These are phyloP conservation scores for Pseudotsuga menziesii DNA, from an alignment of 75 land plant species.

Conservation along the genomic window DNA sequence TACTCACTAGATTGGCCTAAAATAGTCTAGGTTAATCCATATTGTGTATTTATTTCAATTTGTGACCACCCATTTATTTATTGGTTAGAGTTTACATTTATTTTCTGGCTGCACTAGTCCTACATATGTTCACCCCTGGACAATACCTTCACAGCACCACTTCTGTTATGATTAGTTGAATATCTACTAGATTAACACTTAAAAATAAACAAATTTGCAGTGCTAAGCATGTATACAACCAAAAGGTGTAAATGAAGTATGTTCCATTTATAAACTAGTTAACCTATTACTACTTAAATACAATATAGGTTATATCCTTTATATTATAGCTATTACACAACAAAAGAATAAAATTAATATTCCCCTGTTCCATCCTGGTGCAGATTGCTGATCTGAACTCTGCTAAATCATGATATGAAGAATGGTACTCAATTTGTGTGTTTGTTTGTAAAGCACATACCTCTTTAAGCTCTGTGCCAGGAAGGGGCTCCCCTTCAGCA, in stretches of 20 bases:
- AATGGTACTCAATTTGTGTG: background rate
- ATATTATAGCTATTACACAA: background rate
- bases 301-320: background rate
- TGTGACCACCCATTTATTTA: too few species aligned
- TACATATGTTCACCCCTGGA: too few species aligned
- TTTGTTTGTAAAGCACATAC: conserved; percentile 18
- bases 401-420: background rate
- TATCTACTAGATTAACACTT: background rate
- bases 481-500: conserved; percentile 90
- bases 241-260: background rate
- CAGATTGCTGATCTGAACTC: background rate
- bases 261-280: background rate
- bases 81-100: too few species aligned
- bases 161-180: too few species aligned
- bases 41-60: too few species aligned
- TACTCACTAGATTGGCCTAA: too few species aligned
- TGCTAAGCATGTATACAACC: background rate
- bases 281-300: background rate
- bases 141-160: too few species aligned
- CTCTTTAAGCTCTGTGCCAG: conserved; percentile 92
- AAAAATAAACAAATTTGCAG: background rate
- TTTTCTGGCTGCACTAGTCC: too few species aligned
- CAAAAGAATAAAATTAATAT: background rate
- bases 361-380: background rate
- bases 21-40: too few species aligned